Evolutionary conservation across 2,329 filamentous ascomycete genomes (phyloP).

Genomic region (Hymenoscyphus repandus): DNA sequence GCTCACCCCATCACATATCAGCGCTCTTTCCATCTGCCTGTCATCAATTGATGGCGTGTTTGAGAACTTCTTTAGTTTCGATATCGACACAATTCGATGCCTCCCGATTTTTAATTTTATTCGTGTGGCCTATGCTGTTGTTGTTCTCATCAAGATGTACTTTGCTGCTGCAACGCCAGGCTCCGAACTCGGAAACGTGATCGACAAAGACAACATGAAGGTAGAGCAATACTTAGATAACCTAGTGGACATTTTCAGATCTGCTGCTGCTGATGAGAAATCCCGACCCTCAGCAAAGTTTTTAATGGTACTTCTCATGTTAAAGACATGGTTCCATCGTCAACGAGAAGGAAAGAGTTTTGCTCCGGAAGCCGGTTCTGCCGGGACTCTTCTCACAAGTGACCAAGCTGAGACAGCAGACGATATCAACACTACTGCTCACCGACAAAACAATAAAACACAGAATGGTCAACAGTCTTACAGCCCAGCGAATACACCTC

Average conservation of each 20-base stretch:
- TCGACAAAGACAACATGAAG: constrained; percentile 63
- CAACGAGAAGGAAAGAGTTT: constrained; percentile 26
- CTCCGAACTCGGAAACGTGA: constrained; percentile 64
- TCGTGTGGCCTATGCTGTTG: constrained; percentile 49
- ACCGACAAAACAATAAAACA: constrained; percentile 13
- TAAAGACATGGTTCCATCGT: constrained; percentile 54
- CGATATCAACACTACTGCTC: constrained; percentile 1
- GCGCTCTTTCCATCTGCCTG: constrained; percentile 47
- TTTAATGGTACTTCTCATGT: constrained; percentile 62
- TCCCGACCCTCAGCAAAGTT: constrained; percentile 67
- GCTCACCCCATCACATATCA: constrained; percentile 39
- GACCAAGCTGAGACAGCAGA: neutral
- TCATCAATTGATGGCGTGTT: constrained; percentile 48
- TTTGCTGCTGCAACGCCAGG: constrained; percentile 55
- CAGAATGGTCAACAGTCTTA: constrained; percentile 23
- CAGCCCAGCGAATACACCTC: constrained; percentile 31
- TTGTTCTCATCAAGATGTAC: constrained; percentile 56
- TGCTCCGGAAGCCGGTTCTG: neutral
- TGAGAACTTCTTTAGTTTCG: constrained; percentile 45
- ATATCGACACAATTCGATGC: constrained; percentile 41
- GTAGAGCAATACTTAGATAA: constrained; percentile 61
- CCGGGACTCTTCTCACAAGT: constrained; percentile 1
- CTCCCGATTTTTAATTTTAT: constrained; percentile 48
- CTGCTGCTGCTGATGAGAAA: constrained; percentile 56
- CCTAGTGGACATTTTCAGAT: constrained; percentile 63